Evolutionary conservation across 1,139 yeast species (phyloP).

Genomic region (Geotrichum citri-aurantii): DNA sequence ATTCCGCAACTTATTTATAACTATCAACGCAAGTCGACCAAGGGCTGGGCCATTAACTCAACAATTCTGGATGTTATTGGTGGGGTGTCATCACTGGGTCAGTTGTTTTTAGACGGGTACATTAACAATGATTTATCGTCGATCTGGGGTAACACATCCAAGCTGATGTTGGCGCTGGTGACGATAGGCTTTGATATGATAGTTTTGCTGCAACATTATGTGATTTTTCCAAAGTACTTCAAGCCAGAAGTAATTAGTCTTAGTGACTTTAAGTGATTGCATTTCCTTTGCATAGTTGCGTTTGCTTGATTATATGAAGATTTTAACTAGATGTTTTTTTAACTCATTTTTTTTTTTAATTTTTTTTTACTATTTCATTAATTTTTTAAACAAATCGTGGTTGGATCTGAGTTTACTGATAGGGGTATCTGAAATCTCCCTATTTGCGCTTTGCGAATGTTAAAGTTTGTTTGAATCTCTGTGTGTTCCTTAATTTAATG

Average conservation of each 20-base stretch:
- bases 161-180: slow-evolving; percentile 21
- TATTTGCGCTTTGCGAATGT: too few relatives aligned
- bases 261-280: slow-evolving; percentile 7
- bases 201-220: slow-evolving; percentile 33
- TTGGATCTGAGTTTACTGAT: too few relatives aligned
- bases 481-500: too few relatives aligned
- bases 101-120: slow-evolving; percentile 42
- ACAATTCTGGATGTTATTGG: slow-evolving; percentile 50
- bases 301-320: not conserved
- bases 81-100: slow-evolving; percentile 46
- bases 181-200: slow-evolving; percentile 33
- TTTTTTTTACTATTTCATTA: too few relatives aligned
- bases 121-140: slow-evolving; percentile 31
- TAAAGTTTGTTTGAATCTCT: too few relatives aligned
- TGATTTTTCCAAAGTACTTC: slow-evolving; percentile 13
- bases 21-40: slow-evolving; percentile 47
- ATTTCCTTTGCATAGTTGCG: not conserved
- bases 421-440: too few relatives aligned
- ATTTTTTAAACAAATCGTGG: too few relatives aligned
- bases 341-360: too few relatives aligned
- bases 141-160: slow-evolving; percentile 12
- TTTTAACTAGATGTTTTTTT: not conserved
- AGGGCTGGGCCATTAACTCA: slow-evolving; percentile 53
- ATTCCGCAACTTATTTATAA: slow-evolving; percentile 57
- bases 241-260: slow-evolving; percentile 16